Base-by-base conservation (phyloP, 352 stramenopile species). In the Phytophthora colocasiae region DNA sequence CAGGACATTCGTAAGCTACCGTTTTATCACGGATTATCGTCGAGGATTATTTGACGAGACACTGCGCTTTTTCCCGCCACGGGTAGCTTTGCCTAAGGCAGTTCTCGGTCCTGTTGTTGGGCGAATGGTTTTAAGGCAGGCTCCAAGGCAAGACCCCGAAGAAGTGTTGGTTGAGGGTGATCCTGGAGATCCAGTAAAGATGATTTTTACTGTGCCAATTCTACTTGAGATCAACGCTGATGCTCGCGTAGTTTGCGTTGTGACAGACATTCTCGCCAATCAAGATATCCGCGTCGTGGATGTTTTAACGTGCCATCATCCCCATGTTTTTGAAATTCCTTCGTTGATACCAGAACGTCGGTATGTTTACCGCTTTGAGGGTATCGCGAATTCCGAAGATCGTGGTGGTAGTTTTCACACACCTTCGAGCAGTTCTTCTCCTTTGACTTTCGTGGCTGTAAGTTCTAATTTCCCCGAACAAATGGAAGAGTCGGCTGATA, bases 341-440 rank as follows among this genome's bases (percentile, higher is more conserved):
- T 73, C 59, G 0, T 64, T 95, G 9, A 32, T 58, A 5, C 81
- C 81, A n/a, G 71, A 91, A 36, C 66, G 81, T 19, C 69, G 86
- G 55, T 95, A 90, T 29, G 58, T 90, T 0, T 92, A 90, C 34
- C 79, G 69, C 12, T 93, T 95, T 48, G 84, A 93, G 72, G 84
- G 86, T 1, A 81, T 91, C 10, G 73, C 76, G 9, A 91, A 93
- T 36, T 59, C 60, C 15, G 65, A 89, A 4, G 63, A 34, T 10
- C 72, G 83, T 8, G 68, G 78, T 2, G 86, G 86, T 5, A 78
- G 67, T 36, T 93, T 93, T 60, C 84, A 93, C 47, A 92, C 84
- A 3, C 80, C 84, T 17, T 19, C 55, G 3, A 56, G 53, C 0
- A 46, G 70, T 6, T 43, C 64, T 0, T 58, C 52, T 14, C 8